Conservation (phyloP, 2,329 filamentous ascomycete genomes). For the Rasamsonia emersonii region DNA sequence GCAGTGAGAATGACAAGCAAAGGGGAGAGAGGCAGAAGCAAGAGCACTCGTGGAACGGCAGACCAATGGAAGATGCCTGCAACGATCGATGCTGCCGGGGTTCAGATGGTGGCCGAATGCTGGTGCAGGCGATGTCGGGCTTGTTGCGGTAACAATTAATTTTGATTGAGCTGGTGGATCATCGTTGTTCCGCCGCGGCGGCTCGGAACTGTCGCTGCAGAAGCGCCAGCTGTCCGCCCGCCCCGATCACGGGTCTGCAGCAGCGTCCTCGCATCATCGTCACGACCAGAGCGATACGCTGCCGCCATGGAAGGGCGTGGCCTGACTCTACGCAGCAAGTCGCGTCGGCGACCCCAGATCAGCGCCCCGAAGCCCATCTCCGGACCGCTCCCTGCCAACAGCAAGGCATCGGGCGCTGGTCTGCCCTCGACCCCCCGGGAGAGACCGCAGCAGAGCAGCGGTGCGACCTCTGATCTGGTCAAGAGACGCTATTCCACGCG, state of each 20-base stretch:
- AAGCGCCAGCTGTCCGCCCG: constrained; percentile 6
- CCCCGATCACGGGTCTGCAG: background rate
- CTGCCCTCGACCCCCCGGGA: constrained; percentile 26
- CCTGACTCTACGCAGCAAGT: constrained; percentile 57
- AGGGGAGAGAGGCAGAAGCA: constrained; percentile 4
- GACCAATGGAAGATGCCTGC: too few species aligned
- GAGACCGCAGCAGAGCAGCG: constrained; percentile 37
- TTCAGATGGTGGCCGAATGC: too few species aligned
- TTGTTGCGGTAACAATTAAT: constrained; percentile 7
- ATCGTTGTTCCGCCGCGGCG: constrained; percentile 29
- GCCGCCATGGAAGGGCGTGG: constrained; percentile 49
- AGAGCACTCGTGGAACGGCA: background rate
- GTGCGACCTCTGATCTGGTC: constrained; percentile 68
- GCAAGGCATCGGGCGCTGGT: constrained; percentile 27
- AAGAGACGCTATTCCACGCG: constrained; percentile 91
- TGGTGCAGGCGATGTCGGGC: background rate
- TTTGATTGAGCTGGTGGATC: constrained; percentile 19
- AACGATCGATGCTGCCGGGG: too few species aligned
- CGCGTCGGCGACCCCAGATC: constrained; percentile 47
- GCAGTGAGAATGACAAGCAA: constrained; percentile 1
- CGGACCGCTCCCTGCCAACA: constrained; percentile 27
- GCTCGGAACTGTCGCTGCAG: constrained; percentile 14
- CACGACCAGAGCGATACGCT: constrained; percentile 15
- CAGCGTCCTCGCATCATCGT: constrained; percentile 1
- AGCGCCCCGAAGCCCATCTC: constrained; percentile 52